Percentiles rank a stretch among this genome's conserved stretches.
Conservation (phyloP, 2,329 filamentous ascomycete genomes). For the Trichoderma guizhouense region DNA sequence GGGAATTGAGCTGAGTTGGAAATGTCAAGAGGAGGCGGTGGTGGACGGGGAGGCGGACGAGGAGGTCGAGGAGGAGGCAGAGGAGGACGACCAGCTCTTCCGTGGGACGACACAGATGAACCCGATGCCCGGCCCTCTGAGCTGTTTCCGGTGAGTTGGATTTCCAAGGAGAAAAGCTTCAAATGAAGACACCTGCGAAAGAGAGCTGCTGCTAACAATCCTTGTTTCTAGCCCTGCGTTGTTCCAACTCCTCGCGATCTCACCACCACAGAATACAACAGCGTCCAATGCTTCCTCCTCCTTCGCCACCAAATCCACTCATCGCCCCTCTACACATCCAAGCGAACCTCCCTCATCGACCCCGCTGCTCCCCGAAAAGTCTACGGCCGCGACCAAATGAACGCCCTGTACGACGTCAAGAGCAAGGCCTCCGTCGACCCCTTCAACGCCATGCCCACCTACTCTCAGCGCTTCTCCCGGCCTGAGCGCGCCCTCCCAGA, state of each 20-base stretch:
- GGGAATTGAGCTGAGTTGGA: background rate
- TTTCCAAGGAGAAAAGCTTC: background rate
- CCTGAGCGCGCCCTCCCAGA: conserved; percentile 53
- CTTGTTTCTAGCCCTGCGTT: conserved; percentile 43
- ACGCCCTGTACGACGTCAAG: conserved; percentile 53
- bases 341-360: conserved; percentile 42
- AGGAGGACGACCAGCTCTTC: conserved; percentile 45
- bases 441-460: conserved; percentile 57
- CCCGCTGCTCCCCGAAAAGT: conserved; percentile 39
- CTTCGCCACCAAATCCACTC: conserved; percentile 56
- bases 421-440: conserved; percentile 56
- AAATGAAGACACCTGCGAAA: background rate
- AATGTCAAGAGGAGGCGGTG: conserved; percentile 54
- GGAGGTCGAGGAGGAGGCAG: conserved; percentile 48
- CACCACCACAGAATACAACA: conserved; percentile 42
- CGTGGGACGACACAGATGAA: conserved; percentile 53
- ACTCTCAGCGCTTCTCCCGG: conserved; percentile 53
- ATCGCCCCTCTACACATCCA: conserved; percentile 55
- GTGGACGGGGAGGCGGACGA: conserved; percentile 49
- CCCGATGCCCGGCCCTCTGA: conserved; percentile 57
- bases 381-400: conserved; percentile 59
- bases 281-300: conserved; percentile 51
- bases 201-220: background rate
- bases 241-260: conserved; percentile 46
- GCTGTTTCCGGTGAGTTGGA: conserved; percentile 50